Evolutionary conservation across 2,329 filamentous ascomycete genomes (phyloP), one percentile per base, ranked within the genome.

Genomic region (Chaetomium globosum): DNA sequence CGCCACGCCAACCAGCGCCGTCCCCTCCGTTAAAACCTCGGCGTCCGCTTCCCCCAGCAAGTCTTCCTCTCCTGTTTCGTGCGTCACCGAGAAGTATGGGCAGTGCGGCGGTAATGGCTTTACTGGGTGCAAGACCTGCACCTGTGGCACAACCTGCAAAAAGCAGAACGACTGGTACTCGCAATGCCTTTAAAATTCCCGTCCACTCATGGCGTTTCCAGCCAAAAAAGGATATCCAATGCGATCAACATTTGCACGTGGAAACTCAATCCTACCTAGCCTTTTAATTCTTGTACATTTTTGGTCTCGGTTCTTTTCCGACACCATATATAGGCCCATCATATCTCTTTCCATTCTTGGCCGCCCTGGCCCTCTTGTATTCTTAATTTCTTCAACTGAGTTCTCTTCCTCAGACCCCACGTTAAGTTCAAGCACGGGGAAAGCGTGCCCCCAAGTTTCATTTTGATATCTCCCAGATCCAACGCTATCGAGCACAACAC

Each of bases 91-190:
- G n/a, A 61, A 74, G 63, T 79, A 74, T 65, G 75, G 71, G 1
- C 77, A 78, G 70, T 79, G 77, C 64, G 77, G 77, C 49, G 78
- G 78, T 4, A 73, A 64, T 13, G 72, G 71, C 33, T 79, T 72
- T 65, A 73, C 71, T 1, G 77, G 77, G 2, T 74, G 77, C 66
- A 75, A 73, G 0, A 67, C 64, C 7, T 80, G 78, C 65, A 72
- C 71, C 5, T 65, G 73, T 4, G 76, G 75, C 5, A 73, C 67
- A 23, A 75, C 75, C 7, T 79, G 78, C 68, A 68, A 71, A 33
- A 61, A 63, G n/a, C 55, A 65, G 12, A 77, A 77, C 54, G 69
- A 73, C 5, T 78, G 73, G 53, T 77, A 78, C 59, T 75, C 71
- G 7, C 77, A 78, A 67, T 78, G 76, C 67, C 57, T 74, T 33